Percentiles rank a stretch among this genome's conserved stretches.
Conservation (phyloP, 805 yeast species). For the Candida ovalis region DNA sequence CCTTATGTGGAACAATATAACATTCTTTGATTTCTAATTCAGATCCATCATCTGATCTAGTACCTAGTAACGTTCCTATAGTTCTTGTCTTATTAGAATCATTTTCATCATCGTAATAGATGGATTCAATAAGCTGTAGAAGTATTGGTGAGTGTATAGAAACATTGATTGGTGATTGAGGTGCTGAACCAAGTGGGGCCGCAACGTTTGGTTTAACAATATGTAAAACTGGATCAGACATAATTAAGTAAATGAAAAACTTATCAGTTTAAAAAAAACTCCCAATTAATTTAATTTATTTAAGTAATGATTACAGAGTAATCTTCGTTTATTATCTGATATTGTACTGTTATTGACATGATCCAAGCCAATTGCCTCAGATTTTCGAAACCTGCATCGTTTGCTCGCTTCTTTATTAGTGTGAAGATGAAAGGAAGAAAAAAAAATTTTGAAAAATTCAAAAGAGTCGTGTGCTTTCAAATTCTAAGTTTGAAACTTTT, state of each 20-base stretch:
- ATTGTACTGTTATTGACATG: too few species aligned
- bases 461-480: too few species aligned
- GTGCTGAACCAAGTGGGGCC: constrained; percentile 28
- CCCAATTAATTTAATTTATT: not conserved
- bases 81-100: constrained; percentile 49
- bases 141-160: constrained; percentile 66
- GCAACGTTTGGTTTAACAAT: constrained; percentile 46
- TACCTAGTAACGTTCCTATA: constrained; percentile 79
- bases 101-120: constrained; percentile 47
- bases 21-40: constrained; percentile 71
- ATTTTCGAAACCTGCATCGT: too few species aligned
- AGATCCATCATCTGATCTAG: constrained; percentile 78
- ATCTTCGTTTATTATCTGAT: too few species aligned
- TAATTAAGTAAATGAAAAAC: constrained; percentile 1
- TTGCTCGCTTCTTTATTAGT: too few species aligned
- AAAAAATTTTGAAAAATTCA: too few species aligned
- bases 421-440: too few species aligned
- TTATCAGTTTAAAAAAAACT: not conserved
- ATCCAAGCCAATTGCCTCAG: too few species aligned
- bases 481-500: too few species aligned
- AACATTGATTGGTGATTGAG: constrained; percentile 46
- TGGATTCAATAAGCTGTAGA: constrained; percentile 71
- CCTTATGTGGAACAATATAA: constrained; percentile 77
- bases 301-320: too few species aligned
- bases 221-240: constrained; percentile 30